Conservation (phyloP, 2,329 filamentous ascomycete genomes). For the Monosporascus sp. region DNA sequence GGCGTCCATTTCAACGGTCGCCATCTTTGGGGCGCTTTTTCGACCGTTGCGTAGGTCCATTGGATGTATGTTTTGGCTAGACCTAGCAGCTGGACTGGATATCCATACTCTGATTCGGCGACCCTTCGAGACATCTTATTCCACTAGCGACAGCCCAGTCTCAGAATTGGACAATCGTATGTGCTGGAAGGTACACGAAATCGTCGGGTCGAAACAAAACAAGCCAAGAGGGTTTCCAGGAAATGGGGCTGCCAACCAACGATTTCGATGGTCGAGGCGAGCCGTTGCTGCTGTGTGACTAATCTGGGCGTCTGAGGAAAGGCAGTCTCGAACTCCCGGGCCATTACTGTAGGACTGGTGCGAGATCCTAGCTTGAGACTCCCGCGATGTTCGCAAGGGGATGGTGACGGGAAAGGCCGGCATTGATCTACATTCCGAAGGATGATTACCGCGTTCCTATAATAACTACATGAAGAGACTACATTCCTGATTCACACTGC, state of each 20-base stretch:
- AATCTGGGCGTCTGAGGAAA: conserved; percentile 10
- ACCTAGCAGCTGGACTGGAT: background rate
- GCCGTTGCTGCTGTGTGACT: conserved; percentile 17
- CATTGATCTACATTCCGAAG: conserved; percentile 17
- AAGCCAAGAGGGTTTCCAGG: conserved; percentile 1
- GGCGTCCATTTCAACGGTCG: background rate
- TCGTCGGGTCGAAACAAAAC: conserved; percentile 6
- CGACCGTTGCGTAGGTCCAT: background rate
- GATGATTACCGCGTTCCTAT: conserved; percentile 13
- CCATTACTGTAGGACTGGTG: conserved; percentile 7
- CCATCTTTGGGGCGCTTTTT: background rate
- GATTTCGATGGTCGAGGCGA: conserved; percentile 18
- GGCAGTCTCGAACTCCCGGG: conserved; percentile 10
- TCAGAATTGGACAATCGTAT: background rate
- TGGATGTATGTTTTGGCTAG: background rate
- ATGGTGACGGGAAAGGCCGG: conserved; percentile 11
- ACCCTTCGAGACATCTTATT: background rate
- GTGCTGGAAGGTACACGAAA: too few relatives aligned
- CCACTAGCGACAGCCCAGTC: background rate
- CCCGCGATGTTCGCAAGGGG: conserved; percentile 11
- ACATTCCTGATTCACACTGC: conserved; percentile 10
- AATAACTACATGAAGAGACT: conserved; percentile 11
- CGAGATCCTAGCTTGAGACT: conserved; percentile 1
- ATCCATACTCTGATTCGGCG: background rate
- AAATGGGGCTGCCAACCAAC: conserved; percentile 10